Evolutionary conservation across 2,329 filamentous ascomycete species (phyloP).

Genomic region (Tothia fuscella): DNA sequence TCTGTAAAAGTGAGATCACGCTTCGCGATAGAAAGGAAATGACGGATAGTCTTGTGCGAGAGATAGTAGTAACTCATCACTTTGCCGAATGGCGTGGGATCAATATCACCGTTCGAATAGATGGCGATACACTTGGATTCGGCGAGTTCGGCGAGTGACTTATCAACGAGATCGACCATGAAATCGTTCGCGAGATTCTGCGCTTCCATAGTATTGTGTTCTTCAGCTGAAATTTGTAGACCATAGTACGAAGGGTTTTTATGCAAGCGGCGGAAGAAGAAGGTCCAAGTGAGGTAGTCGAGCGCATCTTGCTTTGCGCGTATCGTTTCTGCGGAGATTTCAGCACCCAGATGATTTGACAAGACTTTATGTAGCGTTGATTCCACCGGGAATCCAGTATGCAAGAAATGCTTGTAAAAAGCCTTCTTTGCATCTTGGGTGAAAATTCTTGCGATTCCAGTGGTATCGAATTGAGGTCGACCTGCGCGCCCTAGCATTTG

Average conservation of each 20-base stretch:
- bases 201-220: constrained; percentile 76
- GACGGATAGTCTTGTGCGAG: constrained; percentile 86
- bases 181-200: constrained; percentile 85
- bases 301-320: constrained; percentile 91
- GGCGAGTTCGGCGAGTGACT: constrained; percentile 69
- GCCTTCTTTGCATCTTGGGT: constrained; percentile 97
- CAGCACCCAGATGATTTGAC: constrained; percentile 91
- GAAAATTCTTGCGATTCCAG: constrained; percentile 92
- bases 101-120: constrained; percentile 77
- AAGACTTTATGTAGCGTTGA: constrained; percentile 92
- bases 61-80: constrained; percentile 99
- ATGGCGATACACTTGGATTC: constrained; percentile 75
- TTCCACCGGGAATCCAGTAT: constrained; percentile 95
- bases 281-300: constrained; percentile 97
- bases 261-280: constrained; percentile 94
- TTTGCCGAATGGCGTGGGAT: constrained; percentile 83
- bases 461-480: constrained; percentile 90
- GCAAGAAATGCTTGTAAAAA: constrained; percentile 98
- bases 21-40: constrained; percentile 66
- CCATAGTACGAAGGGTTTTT: constrained; percentile 99
- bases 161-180: constrained; percentile 86
- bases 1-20: constrained; percentile 66
- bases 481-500: constrained; percentile 97
- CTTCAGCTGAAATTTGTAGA: constrained; percentile 81
- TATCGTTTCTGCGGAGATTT: constrained; percentile 87